Percentiles rank a stretch among this genome's conserved stretches.
Conservation (phyloP, 257 asterid species). For the Primulina huaijiensis region DNA sequence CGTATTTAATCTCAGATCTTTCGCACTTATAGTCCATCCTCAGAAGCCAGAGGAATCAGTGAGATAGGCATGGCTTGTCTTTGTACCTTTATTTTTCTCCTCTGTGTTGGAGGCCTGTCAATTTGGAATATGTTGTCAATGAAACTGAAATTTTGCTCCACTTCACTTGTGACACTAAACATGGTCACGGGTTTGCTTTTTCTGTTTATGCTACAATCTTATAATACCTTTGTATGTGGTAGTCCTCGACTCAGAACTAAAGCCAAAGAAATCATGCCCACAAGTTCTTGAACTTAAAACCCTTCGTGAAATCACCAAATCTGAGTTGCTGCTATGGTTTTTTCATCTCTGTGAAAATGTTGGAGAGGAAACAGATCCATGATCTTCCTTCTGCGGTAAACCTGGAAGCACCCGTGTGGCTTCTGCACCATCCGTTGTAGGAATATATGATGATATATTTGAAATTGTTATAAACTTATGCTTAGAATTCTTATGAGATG, state of each 20-base stretch:
- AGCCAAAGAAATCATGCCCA: background rate
- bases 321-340: background rate
- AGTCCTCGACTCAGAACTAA: background rate
- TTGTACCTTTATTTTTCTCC: background rate
- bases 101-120: background rate
- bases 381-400: background rate
- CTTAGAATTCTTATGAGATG: background rate
- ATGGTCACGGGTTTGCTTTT: background rate
- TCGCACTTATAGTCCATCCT: conserved; percentile 15
- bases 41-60: conserved; percentile 22
- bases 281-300: background rate
- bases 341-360: background rate
- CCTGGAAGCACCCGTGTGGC: background rate
- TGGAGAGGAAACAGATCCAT: background rate
- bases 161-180: background rate
- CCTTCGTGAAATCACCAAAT: background rate
- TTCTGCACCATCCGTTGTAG: background rate
- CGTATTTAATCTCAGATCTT: conserved; percentile 8
- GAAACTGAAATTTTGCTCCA: background rate
- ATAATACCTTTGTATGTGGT: too few relatives aligned
- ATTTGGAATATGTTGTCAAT: background rate
- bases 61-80: background rate
- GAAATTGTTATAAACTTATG: too few relatives aligned
- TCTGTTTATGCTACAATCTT: background rate
- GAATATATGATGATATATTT: too few relatives aligned